phyloP scores from a whole-genome alignment of 805 yeast genomes.

The Candida loeiensis region DNA sequence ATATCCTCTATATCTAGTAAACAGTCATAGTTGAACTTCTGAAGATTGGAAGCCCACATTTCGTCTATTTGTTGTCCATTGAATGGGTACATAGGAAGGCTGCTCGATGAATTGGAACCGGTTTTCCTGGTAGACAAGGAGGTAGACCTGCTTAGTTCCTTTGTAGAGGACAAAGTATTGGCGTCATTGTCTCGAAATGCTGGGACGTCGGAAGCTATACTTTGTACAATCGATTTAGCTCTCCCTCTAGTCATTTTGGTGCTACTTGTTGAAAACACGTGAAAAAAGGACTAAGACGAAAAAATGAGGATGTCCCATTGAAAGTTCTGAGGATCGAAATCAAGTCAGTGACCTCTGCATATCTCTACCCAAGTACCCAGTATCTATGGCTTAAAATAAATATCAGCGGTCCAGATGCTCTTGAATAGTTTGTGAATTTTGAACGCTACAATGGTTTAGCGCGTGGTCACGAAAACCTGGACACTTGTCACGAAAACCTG shows the following conservation, averaged over 20 bases:
- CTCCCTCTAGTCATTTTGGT: constrained; percentile 42
- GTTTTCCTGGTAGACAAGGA: constrained; percentile 1
- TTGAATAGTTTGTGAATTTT: not conserved
- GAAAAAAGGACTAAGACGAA: not conserved
- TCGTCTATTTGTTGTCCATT: constrained; percentile 17
- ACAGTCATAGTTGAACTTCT: constrained; percentile 41
- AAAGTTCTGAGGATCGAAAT: too few species aligned
- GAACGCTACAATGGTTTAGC: not conserved
- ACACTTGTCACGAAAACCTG: too few species aligned
- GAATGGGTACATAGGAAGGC: constrained; percentile 29
- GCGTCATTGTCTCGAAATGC: constrained; percentile 23
- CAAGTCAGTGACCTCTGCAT: too few species aligned
- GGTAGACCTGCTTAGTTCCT: not conserved
- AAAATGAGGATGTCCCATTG: not conserved
- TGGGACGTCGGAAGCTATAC: constrained; percentile 55
- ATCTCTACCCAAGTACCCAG: too few species aligned
- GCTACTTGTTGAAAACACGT: not conserved
- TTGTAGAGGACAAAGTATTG: not conserved
- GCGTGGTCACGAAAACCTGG: too few species aligned
- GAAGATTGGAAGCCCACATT: constrained; percentile 32
- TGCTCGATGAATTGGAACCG: not conserved
- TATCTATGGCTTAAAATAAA: too few species aligned
- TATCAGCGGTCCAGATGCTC: too few species aligned
- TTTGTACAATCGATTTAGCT: constrained; percentile 59
- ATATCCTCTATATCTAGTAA: constrained; percentile 41